These are phyloP conservation scores for Trichomonas tenax DNA, from an alignment of 208 protist species.

Conservation along the genomic window DNA sequence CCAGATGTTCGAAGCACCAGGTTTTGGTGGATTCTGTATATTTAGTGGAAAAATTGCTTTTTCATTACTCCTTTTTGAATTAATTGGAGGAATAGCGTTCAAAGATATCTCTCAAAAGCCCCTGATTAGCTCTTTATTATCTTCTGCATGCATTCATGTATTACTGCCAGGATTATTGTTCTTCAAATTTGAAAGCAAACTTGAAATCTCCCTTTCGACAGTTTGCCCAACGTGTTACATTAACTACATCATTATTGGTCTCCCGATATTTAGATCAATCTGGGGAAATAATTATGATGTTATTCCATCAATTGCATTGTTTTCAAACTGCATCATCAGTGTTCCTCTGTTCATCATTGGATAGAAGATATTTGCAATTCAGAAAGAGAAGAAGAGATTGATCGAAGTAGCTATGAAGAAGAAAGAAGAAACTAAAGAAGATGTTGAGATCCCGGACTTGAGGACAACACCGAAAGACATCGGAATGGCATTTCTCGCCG, in stretches of 20 bases:
- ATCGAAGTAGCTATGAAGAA: background rate
- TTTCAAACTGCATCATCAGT: background rate
- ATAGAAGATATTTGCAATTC: background rate
- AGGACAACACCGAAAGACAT: background rate
- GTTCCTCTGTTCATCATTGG: background rate
- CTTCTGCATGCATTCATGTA: background rate
- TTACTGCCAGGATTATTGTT: background rate
- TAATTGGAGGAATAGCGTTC: background rate
- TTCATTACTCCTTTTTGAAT: background rate
- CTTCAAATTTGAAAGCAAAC: background rate
- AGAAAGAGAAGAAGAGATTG: background rate
- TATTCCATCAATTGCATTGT: background rate
- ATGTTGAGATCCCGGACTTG: too few species aligned
- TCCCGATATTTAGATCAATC: background rate
- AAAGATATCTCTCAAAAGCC: background rate
- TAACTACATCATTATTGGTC: background rate
- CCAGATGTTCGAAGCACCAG: background rate
- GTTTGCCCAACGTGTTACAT: background rate
- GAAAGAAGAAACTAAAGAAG: background rate
- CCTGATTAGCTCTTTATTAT: background rate
- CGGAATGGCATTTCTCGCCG: background rate
- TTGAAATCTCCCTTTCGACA: background rate
- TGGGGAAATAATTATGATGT: background rate
- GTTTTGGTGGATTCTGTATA: background rate
- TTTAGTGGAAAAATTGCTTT: background rate